These are phyloP conservation scores for Parietichytrium sp. DNA, from an alignment of 108 stramenopile species.

Conservation along the genomic window DNA sequence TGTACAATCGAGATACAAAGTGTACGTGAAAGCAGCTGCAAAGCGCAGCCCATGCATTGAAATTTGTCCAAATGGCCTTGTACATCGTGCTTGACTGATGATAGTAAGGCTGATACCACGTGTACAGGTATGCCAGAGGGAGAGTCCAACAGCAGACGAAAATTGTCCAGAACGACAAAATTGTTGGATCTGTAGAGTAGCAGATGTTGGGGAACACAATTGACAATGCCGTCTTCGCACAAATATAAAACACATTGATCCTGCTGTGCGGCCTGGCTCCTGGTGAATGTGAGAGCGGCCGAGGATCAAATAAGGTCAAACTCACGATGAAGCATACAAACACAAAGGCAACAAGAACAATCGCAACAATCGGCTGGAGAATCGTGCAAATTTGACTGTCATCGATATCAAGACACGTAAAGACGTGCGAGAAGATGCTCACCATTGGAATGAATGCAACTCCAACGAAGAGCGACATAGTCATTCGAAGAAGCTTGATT, in stretches of 20 bases:
- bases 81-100: not conserved
- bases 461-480: conserved; percentile 1
- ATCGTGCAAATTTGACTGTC: not conserved
- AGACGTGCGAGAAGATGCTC: not conserved
- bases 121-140: not conserved
- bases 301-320: not conserved
- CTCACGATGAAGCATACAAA: not conserved
- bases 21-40: conserved; percentile 25
- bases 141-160: not conserved
- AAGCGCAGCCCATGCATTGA: not conserved
- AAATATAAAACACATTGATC: not conserved
- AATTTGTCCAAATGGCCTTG: not conserved
- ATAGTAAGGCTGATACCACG: conserved; percentile 37
- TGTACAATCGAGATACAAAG: too few relatives aligned
- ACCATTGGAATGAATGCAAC: not conserved
- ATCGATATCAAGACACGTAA: not conserved
- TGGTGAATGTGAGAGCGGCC: not conserved
- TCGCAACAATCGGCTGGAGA: not conserved
- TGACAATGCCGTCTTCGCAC: not conserved
- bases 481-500: not conserved
- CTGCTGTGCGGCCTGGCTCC: not conserved
- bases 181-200: not conserved
- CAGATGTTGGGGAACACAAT: not conserved
- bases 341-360: not conserved
- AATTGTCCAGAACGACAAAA: not conserved